Base-by-base conservation (phyloP, 1,284 basidiomycete genomes). In the Xerocomus nothofagi region DNA sequence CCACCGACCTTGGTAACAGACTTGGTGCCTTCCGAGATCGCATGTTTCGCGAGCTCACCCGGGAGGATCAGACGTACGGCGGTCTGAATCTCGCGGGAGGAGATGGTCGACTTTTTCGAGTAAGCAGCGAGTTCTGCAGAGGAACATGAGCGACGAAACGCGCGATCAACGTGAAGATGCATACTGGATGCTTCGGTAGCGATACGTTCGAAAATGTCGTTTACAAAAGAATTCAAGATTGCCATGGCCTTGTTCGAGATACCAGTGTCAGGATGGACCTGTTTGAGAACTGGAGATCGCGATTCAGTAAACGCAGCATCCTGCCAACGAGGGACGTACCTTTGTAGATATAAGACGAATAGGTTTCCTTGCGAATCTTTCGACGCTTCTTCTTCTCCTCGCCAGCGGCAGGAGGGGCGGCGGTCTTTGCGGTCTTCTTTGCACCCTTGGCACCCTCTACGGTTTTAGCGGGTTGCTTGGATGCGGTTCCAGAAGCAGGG, bases 291-390 rank as follows among this genome's bases (percentile, higher is more conserved):
- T 80, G 57, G 17, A 21, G 11, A 44, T 26, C 24, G 32, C 11
- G 7, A 15, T 51, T 6, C 45, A 24, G 21, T 11, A 24, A 31
- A 31, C 6, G 33, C 23, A 18, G 1, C 15, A 9, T 17, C 15
- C 2, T 0, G n/a, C 9, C 1, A 3, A 21, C 31, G n/a, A 29
- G 4, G 2, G 6, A 27, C 43, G 21, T 8, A 87, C 88, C 88
- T 72, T 93, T 94, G 82, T 93, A 94, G 72, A 95, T 93, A 78
- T 95, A 95, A 1, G 92, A 93, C 39, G 88, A 88, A 78, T 93
- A 94, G 6, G 91, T 93, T 76, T 94, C 91, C 81, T 90, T 91
- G 71, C 88, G 78, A 54, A 81, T 69, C 78, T 93, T 94, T 34
- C 42, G 23, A 75, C 88, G 88, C 72, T 88, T 79, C 77, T 88